A percentile compares a stretch with the other conserved stretches of the same genome.
phyloP scores from a whole-genome alignment of 2,329 filamentous ascomycete genomes.

The Endoconidiophora polonica region DNA sequence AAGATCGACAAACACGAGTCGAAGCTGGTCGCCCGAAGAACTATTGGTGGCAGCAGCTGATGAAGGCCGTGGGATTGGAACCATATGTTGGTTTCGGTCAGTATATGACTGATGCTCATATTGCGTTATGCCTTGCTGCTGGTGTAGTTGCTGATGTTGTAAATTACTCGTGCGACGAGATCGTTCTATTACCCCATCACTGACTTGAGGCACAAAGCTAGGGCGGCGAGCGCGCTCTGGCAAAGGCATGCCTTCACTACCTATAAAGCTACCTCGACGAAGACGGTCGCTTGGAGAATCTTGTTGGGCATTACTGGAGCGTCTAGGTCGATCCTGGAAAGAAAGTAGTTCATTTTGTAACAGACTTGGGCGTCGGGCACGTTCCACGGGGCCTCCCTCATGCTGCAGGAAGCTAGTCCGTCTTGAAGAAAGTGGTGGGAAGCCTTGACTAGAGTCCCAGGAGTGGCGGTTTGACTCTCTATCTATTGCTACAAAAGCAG shows the following conservation, averaged over 20 bases:
- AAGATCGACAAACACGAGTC: conserved; percentile 5
- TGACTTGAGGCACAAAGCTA: not conserved
- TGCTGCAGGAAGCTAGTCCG: conserved; percentile 2
- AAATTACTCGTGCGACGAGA: not conserved
- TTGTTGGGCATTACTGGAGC: conserved; percentile 1
- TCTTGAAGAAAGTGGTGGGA: not conserved
- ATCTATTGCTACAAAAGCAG: conserved; percentile 3
- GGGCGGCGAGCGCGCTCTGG: conserved; percentile 1
- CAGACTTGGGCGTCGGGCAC: conserved; percentile 3
- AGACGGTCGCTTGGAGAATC: too few species aligned
- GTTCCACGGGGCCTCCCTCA: not conserved
- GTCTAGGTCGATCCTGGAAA: not conserved
- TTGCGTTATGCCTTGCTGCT: not conserved
- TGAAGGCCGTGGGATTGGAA: conserved; percentile 3
- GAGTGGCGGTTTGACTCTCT: conserved; percentile 1
- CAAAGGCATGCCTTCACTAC: not conserved
- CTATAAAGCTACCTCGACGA: too few species aligned
- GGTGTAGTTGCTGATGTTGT: conserved; percentile 5
- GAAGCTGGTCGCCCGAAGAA: conserved; percentile 7
- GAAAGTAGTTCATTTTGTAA: conserved; percentile 1
- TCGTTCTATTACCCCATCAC: not conserved
- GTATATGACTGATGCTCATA: not conserved
- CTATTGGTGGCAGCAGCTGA: conserved; percentile 12
- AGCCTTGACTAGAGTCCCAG: conserved; percentile 2
- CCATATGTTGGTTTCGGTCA: too few species aligned